Base-by-base conservation (phyloP, 2,329 filamentous ascomycete genomes). In the Botrytis galanthina region DNA sequence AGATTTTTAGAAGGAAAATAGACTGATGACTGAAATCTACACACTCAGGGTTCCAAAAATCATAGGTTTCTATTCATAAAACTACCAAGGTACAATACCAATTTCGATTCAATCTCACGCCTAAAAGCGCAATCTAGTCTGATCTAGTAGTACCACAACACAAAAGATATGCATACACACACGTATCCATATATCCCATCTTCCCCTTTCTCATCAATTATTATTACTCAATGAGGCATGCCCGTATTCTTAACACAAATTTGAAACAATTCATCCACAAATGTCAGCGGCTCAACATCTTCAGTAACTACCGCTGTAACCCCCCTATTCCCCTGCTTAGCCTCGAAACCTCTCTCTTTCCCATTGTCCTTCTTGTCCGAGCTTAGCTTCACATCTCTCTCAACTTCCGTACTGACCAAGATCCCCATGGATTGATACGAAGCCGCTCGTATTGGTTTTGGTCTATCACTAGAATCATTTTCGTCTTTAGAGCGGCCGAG, bases 221-320 rank as follows among this genome's bases (percentile, higher is more conserved):
- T 3, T 18, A 18, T 12, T 22, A 39, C 32, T 42, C 16, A 72
- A 37, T 66, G 70, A 69, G 63, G 71, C 71, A 69, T 73, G 1
- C 16, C 63, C 35, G 71, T n/a, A 8, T 57, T 73, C 37, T 73
- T 63, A 20, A 70, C 72, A 62, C 72, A 73, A 62, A 70, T 70
- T 22, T 63, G 54, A n/a, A 73, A 73, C n/a, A 73, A 63, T 37
- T 73, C 66, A 64, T 73, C 72, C 44, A 70, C 72, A 70, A 73
- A 73, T 16, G 72, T 73, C 26, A 39, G 66, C 18, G 66, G 66
- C n/a, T 73, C 72, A 16, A 71, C 66, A 57, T 73, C 71, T n/a
- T 68, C 71, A 29, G 29, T 51, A 5, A 48, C 71, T 10, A 46
- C 26, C 29, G 71, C 63, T 12, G 63, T 69, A 32, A 73, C 71